A percentile compares a stretch with the other conserved stretches of the same genome.
phyloP scores from a whole-genome alignment of 441 rosid genomes.

The Isatis lusitanica region DNA sequence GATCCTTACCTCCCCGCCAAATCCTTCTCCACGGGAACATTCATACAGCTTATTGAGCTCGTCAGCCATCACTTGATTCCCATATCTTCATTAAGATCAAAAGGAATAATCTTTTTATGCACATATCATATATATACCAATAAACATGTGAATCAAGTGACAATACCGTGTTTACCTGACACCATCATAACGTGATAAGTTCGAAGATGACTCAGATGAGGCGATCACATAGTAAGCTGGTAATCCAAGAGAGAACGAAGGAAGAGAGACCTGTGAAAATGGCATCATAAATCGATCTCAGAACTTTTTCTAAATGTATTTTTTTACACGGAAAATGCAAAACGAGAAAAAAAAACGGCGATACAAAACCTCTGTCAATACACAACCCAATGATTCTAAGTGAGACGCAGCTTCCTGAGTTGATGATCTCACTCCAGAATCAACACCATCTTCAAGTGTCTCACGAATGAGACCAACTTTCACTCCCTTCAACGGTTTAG shows the following conservation, averaged over 20 bases:
- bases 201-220: constrained; percentile 91
- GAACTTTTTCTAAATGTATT: not conserved
- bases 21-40: constrained; percentile 82
- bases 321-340: not conserved
- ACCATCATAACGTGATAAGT: constrained; percentile 91
- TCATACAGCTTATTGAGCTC: constrained; percentile 75
- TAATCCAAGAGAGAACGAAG: constrained; percentile 87
- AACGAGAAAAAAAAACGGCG: not conserved
- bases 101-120: not conserved
- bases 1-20: constrained; percentile 74
- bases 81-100: constrained; percentile 54
- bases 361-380: constrained; percentile 61
- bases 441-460: constrained; percentile 79
- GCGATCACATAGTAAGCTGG: constrained; percentile 95
- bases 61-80: constrained; percentile 74
- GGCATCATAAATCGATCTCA: constrained; percentile 5
- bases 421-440: constrained; percentile 67
- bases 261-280: constrained; percentile 69
- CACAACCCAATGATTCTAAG: constrained; percentile 83
- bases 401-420: constrained; percentile 73
- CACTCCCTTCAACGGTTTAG: constrained; percentile 73
- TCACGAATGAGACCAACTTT: constrained; percentile 77
- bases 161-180: constrained; percentile 54
- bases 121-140: not conserved
- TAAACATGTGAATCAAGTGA: not conserved